Evolutionary conservation across 345 rosid genomes (phyloP).

Genomic region (Ceriops tagal): DNA sequence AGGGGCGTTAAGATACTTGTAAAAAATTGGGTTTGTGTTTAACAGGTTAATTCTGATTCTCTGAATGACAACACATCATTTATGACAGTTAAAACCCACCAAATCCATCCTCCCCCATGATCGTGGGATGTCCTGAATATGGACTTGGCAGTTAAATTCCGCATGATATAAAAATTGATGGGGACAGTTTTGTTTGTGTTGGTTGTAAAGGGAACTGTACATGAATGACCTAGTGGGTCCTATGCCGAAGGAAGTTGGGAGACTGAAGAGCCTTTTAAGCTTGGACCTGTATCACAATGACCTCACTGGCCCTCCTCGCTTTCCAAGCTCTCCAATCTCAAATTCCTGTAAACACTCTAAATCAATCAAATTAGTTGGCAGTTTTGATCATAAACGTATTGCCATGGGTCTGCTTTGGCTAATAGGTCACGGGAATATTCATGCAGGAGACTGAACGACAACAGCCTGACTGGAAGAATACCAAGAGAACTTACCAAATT

Average conservation of each 20-base stretch:
- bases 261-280: slow-evolving; percentile 56
- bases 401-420: neutral
- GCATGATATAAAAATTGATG: neutral
- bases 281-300: slow-evolving; percentile 65
- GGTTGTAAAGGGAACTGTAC: slow-evolving; percentile 52
- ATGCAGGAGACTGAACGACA: slow-evolving; percentile 60
- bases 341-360: slow-evolving; percentile 46
- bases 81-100: neutral
- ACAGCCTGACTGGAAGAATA: slow-evolving; percentile 59
- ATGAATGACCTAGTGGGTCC: slow-evolving; percentile 51
- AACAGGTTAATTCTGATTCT: no score
- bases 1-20: no score
- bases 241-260: slow-evolving; percentile 60
- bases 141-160: neutral
- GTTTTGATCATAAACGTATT: neutral
- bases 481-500: slow-evolving; percentile 62
- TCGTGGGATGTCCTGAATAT: no score
- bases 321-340: slow-evolving; percentile 53
- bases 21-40: no score
- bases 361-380: neutral
- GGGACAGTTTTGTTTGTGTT: slow-evolving; percentile 7
- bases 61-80: no score
- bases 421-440: slow-evolving; percentile 1
- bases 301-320: slow-evolving; percentile 68
- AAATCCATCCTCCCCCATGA: neutral